Percentiles rank a stretch among this genome's conserved stretches.
These are phyloP conservation scores for Pyricularia grisea DNA, from an alignment of 2,329 filamentous ascomycete genomes.

Conservation along the genomic window DNA sequence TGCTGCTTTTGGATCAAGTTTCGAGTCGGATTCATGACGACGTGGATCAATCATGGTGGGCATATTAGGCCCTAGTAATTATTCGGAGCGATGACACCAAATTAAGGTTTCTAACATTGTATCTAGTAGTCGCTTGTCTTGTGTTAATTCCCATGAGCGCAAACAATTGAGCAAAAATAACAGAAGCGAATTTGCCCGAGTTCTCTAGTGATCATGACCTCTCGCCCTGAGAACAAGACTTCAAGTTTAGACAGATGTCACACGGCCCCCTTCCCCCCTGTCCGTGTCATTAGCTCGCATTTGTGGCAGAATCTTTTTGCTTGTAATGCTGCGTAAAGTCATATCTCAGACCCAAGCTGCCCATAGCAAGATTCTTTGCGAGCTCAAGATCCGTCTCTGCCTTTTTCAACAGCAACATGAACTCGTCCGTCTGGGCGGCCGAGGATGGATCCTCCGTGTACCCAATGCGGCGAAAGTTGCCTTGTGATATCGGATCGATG, in stretches of 20 bases:
- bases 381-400: conserved; percentile 22
- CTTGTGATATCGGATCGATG: conserved; percentile 31
- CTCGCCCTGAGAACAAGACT: not conserved
- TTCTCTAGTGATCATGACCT: too few species aligned
- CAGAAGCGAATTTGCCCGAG: not conserved
- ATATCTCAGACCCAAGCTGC: conserved; percentile 27
- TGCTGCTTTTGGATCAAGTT: conserved; percentile 24
- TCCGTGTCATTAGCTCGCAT: conserved; percentile 4
- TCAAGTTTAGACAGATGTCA: not conserved
- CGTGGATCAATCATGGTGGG: too few species aligned
- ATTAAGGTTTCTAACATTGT: not conserved
- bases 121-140: not conserved
- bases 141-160: not conserved
- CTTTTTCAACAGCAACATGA: conserved; percentile 26
- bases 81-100: not conserved
- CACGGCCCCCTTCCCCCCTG: conserved; percentile 9
- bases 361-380: conserved; percentile 24
- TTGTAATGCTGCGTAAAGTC: conserved; percentile 34
- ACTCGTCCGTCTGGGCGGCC: conserved; percentile 26
- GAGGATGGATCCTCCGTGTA: conserved; percentile 27
- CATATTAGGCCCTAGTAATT: not conserved
- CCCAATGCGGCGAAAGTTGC: conserved; percentile 33
- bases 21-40: conserved; percentile 5
- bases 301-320: not conserved
- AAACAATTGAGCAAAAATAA: not conserved